These are phyloP conservation scores for Fraxinus floribunda DNA, from an alignment of 305 asterid species.

Conservation along the genomic window DNA sequence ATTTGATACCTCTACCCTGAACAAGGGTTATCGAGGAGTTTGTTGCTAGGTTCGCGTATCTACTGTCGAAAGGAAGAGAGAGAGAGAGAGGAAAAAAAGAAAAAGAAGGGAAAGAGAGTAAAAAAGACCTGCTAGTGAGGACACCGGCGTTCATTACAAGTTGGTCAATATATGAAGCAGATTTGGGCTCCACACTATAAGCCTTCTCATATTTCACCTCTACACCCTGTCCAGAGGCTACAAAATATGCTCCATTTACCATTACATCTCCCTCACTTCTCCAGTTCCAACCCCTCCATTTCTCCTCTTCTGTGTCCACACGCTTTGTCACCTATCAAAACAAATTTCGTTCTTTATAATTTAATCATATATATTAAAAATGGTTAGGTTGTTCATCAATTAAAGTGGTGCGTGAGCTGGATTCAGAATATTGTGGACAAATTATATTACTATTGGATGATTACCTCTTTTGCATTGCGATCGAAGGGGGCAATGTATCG, in stretches of 20 bases:
- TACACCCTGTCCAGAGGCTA: constrained; percentile 82
- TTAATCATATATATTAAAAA: background rate
- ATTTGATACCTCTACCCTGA: background rate
- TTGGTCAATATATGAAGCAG: constrained; percentile 72
- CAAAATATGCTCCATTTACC: constrained; percentile 91
- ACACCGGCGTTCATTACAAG: constrained; percentile 85
- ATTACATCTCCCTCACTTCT: constrained; percentile 93
- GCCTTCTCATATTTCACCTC: constrained; percentile 93
- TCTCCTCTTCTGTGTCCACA: constrained; percentile 56
- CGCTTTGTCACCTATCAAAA: constrained; percentile 70
- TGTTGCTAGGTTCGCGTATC: background rate
- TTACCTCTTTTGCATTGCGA: constrained; percentile 85
- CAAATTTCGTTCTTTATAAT: background rate
- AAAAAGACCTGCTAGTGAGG: constrained; percentile 61
- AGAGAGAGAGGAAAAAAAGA: constrained; percentile 7
- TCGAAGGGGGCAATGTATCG: constrained; percentile 78
- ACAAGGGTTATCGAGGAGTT: background rate
- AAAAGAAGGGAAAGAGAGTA: background rate
- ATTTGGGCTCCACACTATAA: constrained; percentile 89
- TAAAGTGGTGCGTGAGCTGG: background rate
- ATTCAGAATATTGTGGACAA: background rate
- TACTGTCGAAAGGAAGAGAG: background rate
- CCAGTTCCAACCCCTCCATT: constrained; percentile 96
- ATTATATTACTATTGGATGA: background rate
- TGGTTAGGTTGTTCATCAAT: background rate